phyloP scores from a whole-genome alignment of 2,329 filamentous ascomycete species.

The Kalaharituber pfeilii region DNA sequence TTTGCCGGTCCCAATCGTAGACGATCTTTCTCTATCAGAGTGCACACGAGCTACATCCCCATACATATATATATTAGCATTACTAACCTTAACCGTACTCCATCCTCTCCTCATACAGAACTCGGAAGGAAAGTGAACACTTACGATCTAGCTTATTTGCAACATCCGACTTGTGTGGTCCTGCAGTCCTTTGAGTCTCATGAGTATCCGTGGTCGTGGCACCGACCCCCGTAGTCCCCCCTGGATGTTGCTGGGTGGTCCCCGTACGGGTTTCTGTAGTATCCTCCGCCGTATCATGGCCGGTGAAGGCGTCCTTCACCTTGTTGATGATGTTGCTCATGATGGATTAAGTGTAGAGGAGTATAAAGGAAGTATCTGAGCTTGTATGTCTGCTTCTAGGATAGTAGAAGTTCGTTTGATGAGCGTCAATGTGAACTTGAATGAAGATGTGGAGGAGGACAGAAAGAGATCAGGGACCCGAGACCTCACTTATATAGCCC shows the following conservation, averaged over 20 bases:
- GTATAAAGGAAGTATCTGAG: too few relatives aligned
- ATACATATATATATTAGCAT: slow-evolving; percentile 5
- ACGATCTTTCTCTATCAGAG: slow-evolving; percentile 10
- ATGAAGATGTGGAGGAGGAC: too few relatives aligned
- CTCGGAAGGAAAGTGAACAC: neutral
- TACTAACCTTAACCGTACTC: too few relatives aligned
- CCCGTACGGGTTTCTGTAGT: slow-evolving; percentile 17
- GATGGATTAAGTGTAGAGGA: too few relatives aligned
- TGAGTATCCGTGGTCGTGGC: slow-evolving; percentile 4
- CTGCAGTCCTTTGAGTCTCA: slow-evolving; percentile 15
- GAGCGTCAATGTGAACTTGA: too few relatives aligned
- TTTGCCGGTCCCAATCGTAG: slow-evolving; percentile 1
- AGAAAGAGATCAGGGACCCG: too few relatives aligned
- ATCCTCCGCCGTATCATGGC: slow-evolving; percentile 15
- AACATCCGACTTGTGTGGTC: slow-evolving; percentile 14
- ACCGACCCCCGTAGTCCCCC: neutral
- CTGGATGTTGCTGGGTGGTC: slow-evolving; percentile 4
- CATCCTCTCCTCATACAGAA: neutral
- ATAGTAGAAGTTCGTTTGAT: too few relatives aligned
- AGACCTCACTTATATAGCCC: too few relatives aligned
- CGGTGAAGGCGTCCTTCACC: slow-evolving; percentile 31
- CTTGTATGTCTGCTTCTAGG: too few relatives aligned
- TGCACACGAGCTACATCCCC: slow-evolving; percentile 8
- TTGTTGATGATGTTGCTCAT: slow-evolving; percentile 35
- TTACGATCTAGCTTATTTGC: slow-evolving; percentile 16